phyloP scores from a whole-genome alignment of 176 grass and related monocot species.

The Lolium perenne region DNA sequence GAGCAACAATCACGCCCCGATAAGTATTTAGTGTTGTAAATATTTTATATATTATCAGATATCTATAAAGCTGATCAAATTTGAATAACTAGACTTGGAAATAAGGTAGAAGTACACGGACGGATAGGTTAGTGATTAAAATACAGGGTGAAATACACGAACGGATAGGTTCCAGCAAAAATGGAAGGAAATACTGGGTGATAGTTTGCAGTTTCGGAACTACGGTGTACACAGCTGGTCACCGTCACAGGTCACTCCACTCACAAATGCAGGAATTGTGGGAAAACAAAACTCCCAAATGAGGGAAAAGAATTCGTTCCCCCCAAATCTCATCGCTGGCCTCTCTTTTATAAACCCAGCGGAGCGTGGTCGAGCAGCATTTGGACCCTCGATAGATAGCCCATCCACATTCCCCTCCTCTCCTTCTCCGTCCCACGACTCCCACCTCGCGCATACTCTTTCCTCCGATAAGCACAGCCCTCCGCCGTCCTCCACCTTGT shows the following conservation, averaged over 20 bases:
- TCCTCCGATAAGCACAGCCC: slow-evolving; percentile 29
- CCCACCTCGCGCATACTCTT: slow-evolving; percentile 13
- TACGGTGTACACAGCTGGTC: not conserved
- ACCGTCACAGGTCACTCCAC: slow-evolving; percentile 9
- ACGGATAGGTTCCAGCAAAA: no score
- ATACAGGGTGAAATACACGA: no score
- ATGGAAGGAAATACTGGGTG: no score
- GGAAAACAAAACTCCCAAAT: not conserved
- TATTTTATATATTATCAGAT: no score
- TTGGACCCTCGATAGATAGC: not conserved
- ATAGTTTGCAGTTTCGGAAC: no score
- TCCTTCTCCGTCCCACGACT: slow-evolving; percentile 25
- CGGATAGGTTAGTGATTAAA: no score
- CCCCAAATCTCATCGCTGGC: not conserved
- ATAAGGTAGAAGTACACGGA: no score
- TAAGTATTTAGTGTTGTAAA: no score
- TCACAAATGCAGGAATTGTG: not conserved
- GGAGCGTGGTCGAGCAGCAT: not conserved
- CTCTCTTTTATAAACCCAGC: slow-evolving; percentile 39
- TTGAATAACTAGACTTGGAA: no score
- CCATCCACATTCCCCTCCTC: slow-evolving; percentile 23
- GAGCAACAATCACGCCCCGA: no score
- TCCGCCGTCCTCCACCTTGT: not conserved
- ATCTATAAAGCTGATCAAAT: no score
- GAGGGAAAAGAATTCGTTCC: not conserved